A percentile compares a stretch with the other conserved stretches of the same genome.
These are phyloP conservation scores for Panicum hallii DNA, from an alignment of 202 grass and related monocot genomes.

Conservation along the genomic window DNA sequence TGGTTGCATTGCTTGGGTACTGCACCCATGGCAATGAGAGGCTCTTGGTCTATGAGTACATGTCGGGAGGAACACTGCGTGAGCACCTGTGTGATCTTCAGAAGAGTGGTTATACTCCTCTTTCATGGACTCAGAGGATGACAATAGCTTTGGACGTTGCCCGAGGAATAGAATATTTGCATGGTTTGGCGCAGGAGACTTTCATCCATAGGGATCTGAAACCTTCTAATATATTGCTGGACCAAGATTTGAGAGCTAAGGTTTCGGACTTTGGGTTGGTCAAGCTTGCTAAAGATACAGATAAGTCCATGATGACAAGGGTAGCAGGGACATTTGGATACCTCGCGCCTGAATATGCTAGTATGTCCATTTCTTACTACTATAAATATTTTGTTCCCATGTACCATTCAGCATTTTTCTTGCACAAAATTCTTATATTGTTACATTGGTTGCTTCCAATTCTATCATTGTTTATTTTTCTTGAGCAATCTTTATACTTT, in stretches of 20 bases:
- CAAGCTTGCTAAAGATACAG: conserved; percentile 79
- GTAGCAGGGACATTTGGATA: conserved; percentile 95
- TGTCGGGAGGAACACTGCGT: conserved; percentile 75
- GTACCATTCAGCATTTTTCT: conserved; percentile 33
- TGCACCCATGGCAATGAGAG: conserved; percentile 75
- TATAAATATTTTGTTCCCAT: conserved; percentile 38
- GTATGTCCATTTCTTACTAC: conserved; percentile 63
- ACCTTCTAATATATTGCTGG: conserved; percentile 92
- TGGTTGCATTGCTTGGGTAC: conserved; percentile 85
- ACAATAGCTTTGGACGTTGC: conserved; percentile 93
- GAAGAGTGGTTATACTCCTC: conserved; percentile 53
- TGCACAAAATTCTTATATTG: conserved; percentile 13
- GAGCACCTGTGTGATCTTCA: conserved; percentile 74
- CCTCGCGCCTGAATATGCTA: conserved; percentile 95
- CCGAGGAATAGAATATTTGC: conserved; percentile 90
- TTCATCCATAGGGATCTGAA: conserved; percentile 98
- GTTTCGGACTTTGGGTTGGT: conserved; percentile 96
- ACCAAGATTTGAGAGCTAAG: conserved; percentile 83
- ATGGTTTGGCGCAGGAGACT: conserved; percentile 89
- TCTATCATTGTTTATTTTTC: conserved; percentile 26
- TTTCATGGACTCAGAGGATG: conserved; percentile 89
- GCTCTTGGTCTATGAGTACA: conserved; percentile 95
- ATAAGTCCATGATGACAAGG: conserved; percentile 86
- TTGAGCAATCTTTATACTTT: conserved; percentile 35
- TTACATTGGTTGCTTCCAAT: conserved; percentile 29